Evolutionary conservation across 2,329 filamentous ascomycete genomes (phyloP).

Genomic region (Whalleya microplaca): DNA sequence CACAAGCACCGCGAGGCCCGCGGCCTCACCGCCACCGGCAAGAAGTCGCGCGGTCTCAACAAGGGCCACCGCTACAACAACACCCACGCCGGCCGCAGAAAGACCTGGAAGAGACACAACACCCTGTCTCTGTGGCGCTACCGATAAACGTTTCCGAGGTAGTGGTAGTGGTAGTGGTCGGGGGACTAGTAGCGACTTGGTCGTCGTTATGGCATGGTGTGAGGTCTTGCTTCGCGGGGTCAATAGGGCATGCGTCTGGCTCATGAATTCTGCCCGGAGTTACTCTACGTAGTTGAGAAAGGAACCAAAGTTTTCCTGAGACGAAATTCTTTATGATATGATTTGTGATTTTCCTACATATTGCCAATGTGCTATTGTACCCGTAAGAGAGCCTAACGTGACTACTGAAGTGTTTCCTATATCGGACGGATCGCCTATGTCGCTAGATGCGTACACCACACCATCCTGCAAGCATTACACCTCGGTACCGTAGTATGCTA

Average conservation of each 20-base stretch:
- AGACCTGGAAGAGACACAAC: slow-evolving; percentile 99
- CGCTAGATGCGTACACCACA: too few species aligned
- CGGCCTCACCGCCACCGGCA: slow-evolving; percentile 97
- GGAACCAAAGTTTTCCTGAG: slow-evolving; percentile 35
- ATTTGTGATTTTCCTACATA: slow-evolving; percentile 9
- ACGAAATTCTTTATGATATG: slow-evolving; percentile 17
- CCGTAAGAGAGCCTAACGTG: background rate
- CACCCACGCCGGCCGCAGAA: slow-evolving; percentile 93
- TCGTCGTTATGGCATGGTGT: slow-evolving; percentile 37
- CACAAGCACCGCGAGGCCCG: slow-evolving; percentile 99
- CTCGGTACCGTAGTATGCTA: too few species aligned
- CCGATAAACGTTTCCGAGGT: slow-evolving; percentile 63
- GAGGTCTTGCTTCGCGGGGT: slow-evolving; percentile 37
- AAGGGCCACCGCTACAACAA: slow-evolving; percentile 99
- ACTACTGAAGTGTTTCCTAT: background rate
- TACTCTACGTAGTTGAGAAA: slow-evolving; percentile 38
- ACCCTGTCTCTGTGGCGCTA: slow-evolving; percentile 98
- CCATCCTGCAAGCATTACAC: too few species aligned
- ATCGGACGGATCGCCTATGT: too few species aligned
- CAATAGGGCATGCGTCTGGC: slow-evolving; percentile 35
- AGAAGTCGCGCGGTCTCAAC: slow-evolving; percentile 99
- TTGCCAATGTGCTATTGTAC: background rate
- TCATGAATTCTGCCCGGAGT: slow-evolving; percentile 40
- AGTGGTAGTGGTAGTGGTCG: slow-evolving; percentile 20
- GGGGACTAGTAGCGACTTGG: slow-evolving; percentile 27